Base-by-base conservation (phyloP, 1,139 yeast species). In the Chernovozyma sophiae-reginae region DNA sequence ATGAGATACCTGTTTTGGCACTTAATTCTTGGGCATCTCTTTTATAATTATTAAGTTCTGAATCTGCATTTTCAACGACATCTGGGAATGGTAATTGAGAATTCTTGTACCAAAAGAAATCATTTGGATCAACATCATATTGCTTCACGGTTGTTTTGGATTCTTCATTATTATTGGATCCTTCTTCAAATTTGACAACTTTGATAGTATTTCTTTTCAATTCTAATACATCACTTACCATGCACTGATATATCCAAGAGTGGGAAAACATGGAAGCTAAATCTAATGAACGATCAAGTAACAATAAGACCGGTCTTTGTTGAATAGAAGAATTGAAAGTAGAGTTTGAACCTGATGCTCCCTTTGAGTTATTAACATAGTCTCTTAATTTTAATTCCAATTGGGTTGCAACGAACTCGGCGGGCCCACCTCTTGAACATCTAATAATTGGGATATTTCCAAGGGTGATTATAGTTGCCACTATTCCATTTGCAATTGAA, bases 241-340 rank as follows among this genome's bases (percentile, higher is more conserved):
- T 81, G 52, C 97, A 89, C 64, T 92, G 96, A 57, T 92, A 92
- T 36, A 95, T 89, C 97, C 98, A 90, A 5, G 97, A 87, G 60
- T 92, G 99, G 2, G 94, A 78, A 57, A 94, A 81, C 97, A 92
- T 90, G 20, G 96, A 83, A 2, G 92, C 82, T 44, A 94, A 69
- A 60, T 94, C 97, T 43, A 92, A 73, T 52, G 85, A 86, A 56
- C 99, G 76, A 59, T 92, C 99, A 41, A 90, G 65, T 37, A 92
- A 63, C 27, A 94, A 72, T 50, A 92, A 68, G 13, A 92, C 97
- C 4, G 86, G 79, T 43, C 96, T 70, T 42, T 77, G 81, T 46
- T 53, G 62, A 43, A 46, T 55, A 41, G 52, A 54, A 40, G 37
- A 55, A 42, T 44, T 50, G 20, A 43, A 52, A 17, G 40, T 59